These are phyloP conservation scores for Mayamaea pseudoterrestris DNA, from an alignment of 108 stramenopile species.

Conservation along the genomic window DNA sequence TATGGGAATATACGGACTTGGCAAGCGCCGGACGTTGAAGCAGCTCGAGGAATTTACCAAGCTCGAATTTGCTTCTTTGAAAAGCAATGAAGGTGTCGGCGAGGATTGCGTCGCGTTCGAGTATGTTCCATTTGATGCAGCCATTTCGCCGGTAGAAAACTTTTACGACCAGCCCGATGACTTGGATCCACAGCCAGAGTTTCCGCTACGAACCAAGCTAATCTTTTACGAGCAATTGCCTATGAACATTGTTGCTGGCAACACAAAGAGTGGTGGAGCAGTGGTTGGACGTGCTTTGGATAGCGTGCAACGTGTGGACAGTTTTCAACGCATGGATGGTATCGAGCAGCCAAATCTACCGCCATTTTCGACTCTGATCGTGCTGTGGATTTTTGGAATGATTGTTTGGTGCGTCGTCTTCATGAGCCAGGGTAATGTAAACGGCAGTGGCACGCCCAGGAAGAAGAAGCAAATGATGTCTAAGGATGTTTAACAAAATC, in stretches of 20 bases:
- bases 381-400: conserved; percentile 47
- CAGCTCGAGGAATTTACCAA: conserved; percentile 60
- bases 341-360: conserved; percentile 11
- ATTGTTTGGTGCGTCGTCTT: conserved; percentile 36
- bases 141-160: conserved; percentile 64
- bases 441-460: too few relatives aligned
- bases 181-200: conserved; percentile 71
- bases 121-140: conserved; percentile 63
- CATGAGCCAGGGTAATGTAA: too few relatives aligned
- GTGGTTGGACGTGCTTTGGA: neutral
- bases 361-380: conserved; percentile 21
- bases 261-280: neutral
- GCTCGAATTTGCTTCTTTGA: conserved; percentile 30
- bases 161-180: conserved; percentile 56
- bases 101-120: conserved; percentile 27
- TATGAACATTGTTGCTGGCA: neutral
- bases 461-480: too few relatives aligned
- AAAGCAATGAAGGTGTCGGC: neutral
- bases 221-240: conserved; percentile 17
- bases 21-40: conserved; percentile 57
- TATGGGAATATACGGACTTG: conserved; percentile 74
- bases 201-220: conserved; percentile 47
- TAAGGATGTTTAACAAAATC: too few relatives aligned
- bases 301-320: neutral
- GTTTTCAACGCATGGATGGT: neutral